Percentiles rank a stretch among this genome's conserved stretches.
These are phyloP conservation scores for Phylloporus sp. DNA, from an alignment of 768 basidiomycete species.

Conservation along the genomic window DNA sequence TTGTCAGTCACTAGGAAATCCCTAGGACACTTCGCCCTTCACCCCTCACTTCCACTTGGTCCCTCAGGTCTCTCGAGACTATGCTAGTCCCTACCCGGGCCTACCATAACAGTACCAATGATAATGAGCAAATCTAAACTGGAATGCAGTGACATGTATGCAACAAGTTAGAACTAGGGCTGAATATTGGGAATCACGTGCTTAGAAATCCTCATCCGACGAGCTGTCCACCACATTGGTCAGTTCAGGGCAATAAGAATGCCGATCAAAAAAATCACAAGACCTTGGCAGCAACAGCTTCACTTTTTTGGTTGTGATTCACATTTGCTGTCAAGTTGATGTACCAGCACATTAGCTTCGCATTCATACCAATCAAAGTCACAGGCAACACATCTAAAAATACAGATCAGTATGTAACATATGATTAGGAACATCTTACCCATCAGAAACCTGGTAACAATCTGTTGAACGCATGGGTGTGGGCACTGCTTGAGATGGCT, in stretches of 20 bases:
- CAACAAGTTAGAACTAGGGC: constrained; percentile 11
- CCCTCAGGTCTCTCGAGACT: no score
- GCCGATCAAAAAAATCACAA: constrained; percentile 34
- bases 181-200: background rate
- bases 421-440: constrained; percentile 37
- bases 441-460: constrained; percentile 78
- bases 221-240: constrained; percentile 25
- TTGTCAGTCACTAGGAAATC: no score
- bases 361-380: constrained; percentile 88
- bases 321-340: constrained; percentile 73
- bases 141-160: background rate
- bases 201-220: constrained; percentile 39
- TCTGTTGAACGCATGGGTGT: constrained; percentile 67
- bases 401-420: background rate
- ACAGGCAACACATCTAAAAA: constrained; percentile 74
- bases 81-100: no score
- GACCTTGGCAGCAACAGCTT: constrained; percentile 19
- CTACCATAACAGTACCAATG: no score
- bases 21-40: no score
- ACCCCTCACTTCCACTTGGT: no score
- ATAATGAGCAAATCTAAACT: constrained; percentile 7
- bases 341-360: constrained; percentile 82
- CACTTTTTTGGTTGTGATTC: constrained; percentile 31
- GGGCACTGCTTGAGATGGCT: constrained; percentile 75
- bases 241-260: background rate